Percentiles rank a stretch among this genome's conserved stretches.
phyloP scores from a whole-genome alignment of 2,329 filamentous ascomycete species.

The Paramyrothecium roridum region DNA sequence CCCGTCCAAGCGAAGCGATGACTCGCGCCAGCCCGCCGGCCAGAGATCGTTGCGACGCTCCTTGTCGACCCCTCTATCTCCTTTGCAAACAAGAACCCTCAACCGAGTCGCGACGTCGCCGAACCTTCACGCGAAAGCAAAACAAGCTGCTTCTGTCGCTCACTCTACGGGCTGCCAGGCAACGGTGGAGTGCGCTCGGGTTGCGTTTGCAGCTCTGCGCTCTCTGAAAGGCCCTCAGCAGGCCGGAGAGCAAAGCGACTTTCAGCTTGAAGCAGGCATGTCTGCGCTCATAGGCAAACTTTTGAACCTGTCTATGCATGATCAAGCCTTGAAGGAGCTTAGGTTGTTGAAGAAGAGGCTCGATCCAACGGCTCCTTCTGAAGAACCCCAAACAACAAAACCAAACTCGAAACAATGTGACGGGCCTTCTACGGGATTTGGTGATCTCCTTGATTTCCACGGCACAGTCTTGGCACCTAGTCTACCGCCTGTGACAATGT shows the following conservation, averaged over 20 bases:
- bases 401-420: slow-evolving; percentile 20
- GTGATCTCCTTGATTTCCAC: slow-evolving; percentile 62
- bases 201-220: slow-evolving; percentile 64
- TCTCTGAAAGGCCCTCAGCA: slow-evolving; percentile 51
- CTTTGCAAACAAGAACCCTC: slow-evolving; percentile 57
- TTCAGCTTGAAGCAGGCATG: slow-evolving; percentile 73
- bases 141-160: slow-evolving; percentile 20
- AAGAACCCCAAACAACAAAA: slow-evolving; percentile 27
- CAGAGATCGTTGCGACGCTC: slow-evolving; percentile 48
- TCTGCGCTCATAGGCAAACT: slow-evolving; percentile 66
- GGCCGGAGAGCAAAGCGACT: slow-evolving; percentile 48
- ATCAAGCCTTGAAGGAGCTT: slow-evolving; percentile 68
- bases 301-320: slow-evolving; percentile 60
- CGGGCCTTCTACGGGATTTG: slow-evolving; percentile 34
- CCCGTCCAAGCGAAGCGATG: slow-evolving; percentile 29
- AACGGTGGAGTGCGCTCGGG: slow-evolving; percentile 65
- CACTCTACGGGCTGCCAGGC: slow-evolving; percentile 47
- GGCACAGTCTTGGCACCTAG: slow-evolving; percentile 37
- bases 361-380: slow-evolving; percentile 32
- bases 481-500: slow-evolving; percentile 55
- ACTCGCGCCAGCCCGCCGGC: slow-evolving; percentile 28
- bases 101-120: slow-evolving; percentile 59
- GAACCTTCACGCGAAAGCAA: slow-evolving; percentile 28
- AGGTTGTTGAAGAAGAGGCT: slow-evolving; percentile 62
- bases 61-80: slow-evolving; percentile 56